Conservation (phyloP, 2,329 filamentous ascomycete genomes). For the Arthrinium puccinioides region DNA sequence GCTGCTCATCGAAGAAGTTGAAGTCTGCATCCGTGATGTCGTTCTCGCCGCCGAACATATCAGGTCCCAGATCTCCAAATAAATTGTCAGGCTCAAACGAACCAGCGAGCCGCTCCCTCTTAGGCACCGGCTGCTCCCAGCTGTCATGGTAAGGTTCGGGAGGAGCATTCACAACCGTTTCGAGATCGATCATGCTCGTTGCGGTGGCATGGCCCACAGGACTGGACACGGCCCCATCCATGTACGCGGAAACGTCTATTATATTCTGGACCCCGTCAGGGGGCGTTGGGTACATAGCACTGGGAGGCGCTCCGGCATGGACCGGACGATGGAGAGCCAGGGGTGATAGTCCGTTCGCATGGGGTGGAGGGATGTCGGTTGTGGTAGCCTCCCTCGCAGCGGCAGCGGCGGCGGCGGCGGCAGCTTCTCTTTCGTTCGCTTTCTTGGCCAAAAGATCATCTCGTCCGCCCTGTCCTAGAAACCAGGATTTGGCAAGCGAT, state of each 20-base stretch:
- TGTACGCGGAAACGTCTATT: constrained; percentile 45
- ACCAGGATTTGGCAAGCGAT: constrained; percentile 41
- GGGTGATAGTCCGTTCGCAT: constrained; percentile 44
- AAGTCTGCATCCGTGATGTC: constrained; percentile 79
- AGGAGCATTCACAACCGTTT: constrained; percentile 20
- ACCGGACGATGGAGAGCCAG: constrained; percentile 42
- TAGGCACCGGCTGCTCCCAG: constrained; percentile 35
- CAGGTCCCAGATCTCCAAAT: constrained; percentile 61
- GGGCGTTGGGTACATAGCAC: constrained; percentile 64
- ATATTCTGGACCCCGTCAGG: constrained; percentile 55
- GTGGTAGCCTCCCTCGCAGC: constrained; percentile 34
- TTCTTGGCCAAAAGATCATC: constrained; percentile 40
- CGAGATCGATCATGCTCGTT: constrained; percentile 27
- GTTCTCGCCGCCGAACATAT: constrained; percentile 65
- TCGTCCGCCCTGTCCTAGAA: constrained; percentile 32
- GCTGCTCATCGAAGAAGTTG: constrained; percentile 69
- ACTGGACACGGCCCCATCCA: constrained; percentile 49
- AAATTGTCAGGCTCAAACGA: constrained; percentile 49
- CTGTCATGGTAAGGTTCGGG: constrained; percentile 26
- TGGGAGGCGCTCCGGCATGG: constrained; percentile 32
- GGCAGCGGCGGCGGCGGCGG: constrained; percentile 24
- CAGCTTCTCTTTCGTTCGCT: constrained; percentile 41
- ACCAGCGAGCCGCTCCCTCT: constrained; percentile 35
- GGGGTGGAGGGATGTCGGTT: constrained; percentile 32
- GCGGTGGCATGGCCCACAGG: constrained; percentile 37